A percentile compares a stretch with the other conserved stretches of the same genome.
Conservation (phyloP, 2,329 filamentous ascomycete genomes). For the Ophiostoma montium region DNA sequence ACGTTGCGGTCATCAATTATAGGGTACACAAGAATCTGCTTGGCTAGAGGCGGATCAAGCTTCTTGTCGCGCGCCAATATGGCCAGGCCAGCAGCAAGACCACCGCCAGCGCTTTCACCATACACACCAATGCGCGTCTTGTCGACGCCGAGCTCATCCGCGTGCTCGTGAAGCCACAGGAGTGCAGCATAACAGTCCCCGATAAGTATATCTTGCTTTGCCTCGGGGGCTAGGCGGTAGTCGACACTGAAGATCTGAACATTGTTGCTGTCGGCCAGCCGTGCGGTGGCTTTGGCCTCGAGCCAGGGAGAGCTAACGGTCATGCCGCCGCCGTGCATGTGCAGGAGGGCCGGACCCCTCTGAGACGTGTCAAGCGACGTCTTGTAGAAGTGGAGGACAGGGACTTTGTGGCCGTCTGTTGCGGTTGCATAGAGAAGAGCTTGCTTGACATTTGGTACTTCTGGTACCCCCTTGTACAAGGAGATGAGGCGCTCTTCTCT, state of each 20-base stretch:
- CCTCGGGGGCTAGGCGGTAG: not conserved
- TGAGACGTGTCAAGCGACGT: not conserved
- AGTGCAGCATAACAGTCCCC: not conserved
- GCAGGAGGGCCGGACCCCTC: not conserved
- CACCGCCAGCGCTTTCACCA: constrained; percentile 1
- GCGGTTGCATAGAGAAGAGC: not conserved
- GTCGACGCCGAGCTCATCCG: not conserved
- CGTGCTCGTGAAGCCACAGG: not conserved
- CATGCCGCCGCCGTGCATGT: constrained; percentile 1
- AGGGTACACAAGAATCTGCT: constrained; percentile 3
- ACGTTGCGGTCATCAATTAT: not conserved
- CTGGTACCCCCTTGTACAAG: not conserved
- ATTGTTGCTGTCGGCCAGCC: not conserved
- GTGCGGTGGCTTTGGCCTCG: not conserved
- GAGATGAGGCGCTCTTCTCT: not conserved
- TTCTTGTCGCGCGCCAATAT: not conserved
- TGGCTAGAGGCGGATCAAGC: not conserved
- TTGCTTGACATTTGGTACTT: not conserved
- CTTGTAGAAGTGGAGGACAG: not conserved
- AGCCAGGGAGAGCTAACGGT: not conserved
- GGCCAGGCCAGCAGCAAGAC: not conserved
- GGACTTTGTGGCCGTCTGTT: not conserved
- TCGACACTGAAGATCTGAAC: constrained; percentile 1
- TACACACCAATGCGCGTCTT: not conserved
- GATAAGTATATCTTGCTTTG: not conserved